Conservation (phyloP, 2,329 filamentous ascomycete genomes). For the Fusarium bulbicola region DNA sequence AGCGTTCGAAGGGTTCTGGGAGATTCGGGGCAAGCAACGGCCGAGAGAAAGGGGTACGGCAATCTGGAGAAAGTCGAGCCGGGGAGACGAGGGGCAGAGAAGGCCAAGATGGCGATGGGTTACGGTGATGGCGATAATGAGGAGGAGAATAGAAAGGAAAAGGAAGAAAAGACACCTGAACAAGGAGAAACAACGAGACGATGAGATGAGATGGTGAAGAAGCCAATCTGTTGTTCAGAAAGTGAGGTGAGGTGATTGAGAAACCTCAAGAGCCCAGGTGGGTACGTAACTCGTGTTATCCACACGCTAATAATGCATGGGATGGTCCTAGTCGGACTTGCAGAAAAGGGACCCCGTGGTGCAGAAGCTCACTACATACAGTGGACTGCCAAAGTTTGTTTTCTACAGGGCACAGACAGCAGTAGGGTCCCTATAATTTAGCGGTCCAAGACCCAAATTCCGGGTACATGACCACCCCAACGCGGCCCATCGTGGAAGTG, state of each 20-base stretch:
- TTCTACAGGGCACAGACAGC: not conserved
- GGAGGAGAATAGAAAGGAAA: slow-evolving; percentile 31
- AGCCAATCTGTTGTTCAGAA: slow-evolving; percentile 22
- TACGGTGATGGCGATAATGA: slow-evolving; percentile 44
- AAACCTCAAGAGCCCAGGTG: slow-evolving; percentile 1
- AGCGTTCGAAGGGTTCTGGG: slow-evolving; percentile 28
- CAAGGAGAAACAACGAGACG: slow-evolving; percentile 40
- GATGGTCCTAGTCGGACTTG: slow-evolving; percentile 17
- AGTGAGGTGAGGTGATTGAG: slow-evolving; percentile 37
- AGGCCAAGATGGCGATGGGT: slow-evolving; percentile 36
- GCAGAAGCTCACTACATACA: not conserved
- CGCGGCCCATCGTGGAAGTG: not conserved
- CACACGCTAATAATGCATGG: slow-evolving; percentile 21
- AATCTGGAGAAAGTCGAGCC: slow-evolving; percentile 35
- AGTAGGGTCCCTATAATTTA: slow-evolving; percentile 13
- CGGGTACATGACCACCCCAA: not conserved
- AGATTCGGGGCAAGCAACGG: slow-evolving; percentile 36
- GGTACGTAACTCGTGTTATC: slow-evolving; percentile 32
- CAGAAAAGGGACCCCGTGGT: not conserved
- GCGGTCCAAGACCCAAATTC: not conserved
- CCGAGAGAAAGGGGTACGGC: slow-evolving; percentile 47
- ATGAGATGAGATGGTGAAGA: slow-evolving; percentile 42
- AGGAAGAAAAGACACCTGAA: slow-evolving; percentile 42
- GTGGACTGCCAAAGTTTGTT: not conserved
- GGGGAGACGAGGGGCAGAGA: slow-evolving; percentile 39